These are phyloP conservation scores for Mycena alexandri DNA, from an alignment of 768 basidiomycete species.

Conservation along the genomic window DNA sequence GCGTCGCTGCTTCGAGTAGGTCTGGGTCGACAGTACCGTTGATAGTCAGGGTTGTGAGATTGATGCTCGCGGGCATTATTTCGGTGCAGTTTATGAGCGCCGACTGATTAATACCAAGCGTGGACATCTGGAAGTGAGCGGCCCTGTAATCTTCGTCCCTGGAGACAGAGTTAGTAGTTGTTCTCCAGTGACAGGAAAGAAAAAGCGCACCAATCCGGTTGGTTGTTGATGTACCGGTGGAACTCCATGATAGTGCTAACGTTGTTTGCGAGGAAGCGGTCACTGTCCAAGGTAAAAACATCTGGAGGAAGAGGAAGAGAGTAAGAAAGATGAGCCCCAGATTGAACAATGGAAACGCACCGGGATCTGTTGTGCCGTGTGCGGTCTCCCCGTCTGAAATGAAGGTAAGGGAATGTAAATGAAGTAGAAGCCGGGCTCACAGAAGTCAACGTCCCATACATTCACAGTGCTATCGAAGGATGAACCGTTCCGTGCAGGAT, in stretches of 20 bases:
- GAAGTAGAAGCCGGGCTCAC: slow-evolving; percentile 1
- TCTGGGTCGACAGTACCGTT: slow-evolving; percentile 16
- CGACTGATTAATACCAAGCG: slow-evolving; percentile 22
- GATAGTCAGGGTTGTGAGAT: slow-evolving; percentile 19
- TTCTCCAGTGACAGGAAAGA: no score
- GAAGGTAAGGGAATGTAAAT: background rate
- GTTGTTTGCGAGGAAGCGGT: slow-evolving; percentile 29
- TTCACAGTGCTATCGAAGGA: slow-evolving; percentile 31
- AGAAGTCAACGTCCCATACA: slow-evolving; percentile 35
- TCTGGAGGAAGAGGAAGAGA: background rate
- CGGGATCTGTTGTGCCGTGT: background rate
- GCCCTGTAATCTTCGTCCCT: slow-evolving; percentile 36
- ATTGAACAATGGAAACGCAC: background rate
- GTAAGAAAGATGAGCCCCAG: background rate
- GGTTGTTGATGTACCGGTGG: slow-evolving; percentile 29
- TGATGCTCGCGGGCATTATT: slow-evolving; percentile 34
- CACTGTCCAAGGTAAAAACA: slow-evolving; percentile 28
- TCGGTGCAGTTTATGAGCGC: slow-evolving; percentile 36
- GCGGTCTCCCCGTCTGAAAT: slow-evolving; percentile 8
- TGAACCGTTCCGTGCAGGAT: background rate
- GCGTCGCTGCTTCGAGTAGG: slow-evolving; percentile 33
- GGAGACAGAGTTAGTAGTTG: background rate
- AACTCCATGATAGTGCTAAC: slow-evolving; percentile 24
- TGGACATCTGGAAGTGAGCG: slow-evolving; percentile 33
- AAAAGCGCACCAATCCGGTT: slow-evolving; percentile 30